phyloP scores from a whole-genome alignment of 345 rosid genomes.

The Sonneratia alba region DNA sequence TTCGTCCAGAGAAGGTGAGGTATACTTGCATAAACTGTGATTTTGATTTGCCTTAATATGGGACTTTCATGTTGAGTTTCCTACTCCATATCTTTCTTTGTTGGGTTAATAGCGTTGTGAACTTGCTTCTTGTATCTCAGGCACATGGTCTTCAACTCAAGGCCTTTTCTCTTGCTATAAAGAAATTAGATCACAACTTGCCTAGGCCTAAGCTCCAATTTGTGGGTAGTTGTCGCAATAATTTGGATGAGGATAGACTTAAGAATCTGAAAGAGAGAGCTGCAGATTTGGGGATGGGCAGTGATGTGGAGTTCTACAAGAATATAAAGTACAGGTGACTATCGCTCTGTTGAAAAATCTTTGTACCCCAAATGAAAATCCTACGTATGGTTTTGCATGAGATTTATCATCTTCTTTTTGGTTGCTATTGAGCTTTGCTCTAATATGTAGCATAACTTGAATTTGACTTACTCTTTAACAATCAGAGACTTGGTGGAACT shows the following conservation, averaged over 20 bases:
- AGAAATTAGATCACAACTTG: slow-evolving; percentile 33
- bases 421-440: not conserved
- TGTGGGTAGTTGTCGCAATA: slow-evolving; percentile 91
- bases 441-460: not conserved
- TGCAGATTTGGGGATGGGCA: slow-evolving; percentile 44
- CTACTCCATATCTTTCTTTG: slow-evolving; percentile 7
- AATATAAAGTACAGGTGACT: slow-evolving; percentile 68
- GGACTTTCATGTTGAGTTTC: slow-evolving; percentile 6
- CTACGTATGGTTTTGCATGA: not conserved
- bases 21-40: slow-evolving; percentile 21
- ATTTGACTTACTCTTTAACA: not conserved
- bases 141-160: slow-evolving; percentile 88
- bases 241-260: slow-evolving; percentile 71
- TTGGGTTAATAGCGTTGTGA: slow-evolving; percentile 10
- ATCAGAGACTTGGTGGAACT: slow-evolving; percentile 66
- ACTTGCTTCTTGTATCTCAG: slow-evolving; percentile 36
- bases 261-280: slow-evolving; percentile 68
- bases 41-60: slow-evolving; percentile 2
- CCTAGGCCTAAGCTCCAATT: slow-evolving; percentile 80
- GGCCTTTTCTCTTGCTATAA: slow-evolving; percentile 62
- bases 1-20: slow-evolving; percentile 99
- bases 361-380: not conserved
- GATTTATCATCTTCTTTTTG: not conserved
- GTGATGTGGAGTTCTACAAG: slow-evolving; percentile 63
- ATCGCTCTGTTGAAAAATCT: slow-evolving; percentile 1